These are phyloP conservation scores for Helotiales sp. DNA, from an alignment of 2,329 filamentous ascomycete genomes.

Conservation along the genomic window DNA sequence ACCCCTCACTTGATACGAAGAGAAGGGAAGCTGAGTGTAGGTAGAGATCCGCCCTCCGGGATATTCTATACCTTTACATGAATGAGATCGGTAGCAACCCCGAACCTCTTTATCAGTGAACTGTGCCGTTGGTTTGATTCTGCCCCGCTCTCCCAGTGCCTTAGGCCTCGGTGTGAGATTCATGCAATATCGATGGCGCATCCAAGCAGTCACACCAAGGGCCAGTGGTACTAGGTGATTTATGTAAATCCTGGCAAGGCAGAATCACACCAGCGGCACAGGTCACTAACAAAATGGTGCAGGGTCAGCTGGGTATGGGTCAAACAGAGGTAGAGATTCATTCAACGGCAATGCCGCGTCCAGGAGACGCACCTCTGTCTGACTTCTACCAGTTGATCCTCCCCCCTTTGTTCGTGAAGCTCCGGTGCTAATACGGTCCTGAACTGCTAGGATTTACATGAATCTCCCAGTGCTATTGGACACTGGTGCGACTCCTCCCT, in stretches of 20 bases:
- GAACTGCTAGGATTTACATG: constrained; percentile 12
- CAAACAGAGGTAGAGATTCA: constrained; percentile 9
- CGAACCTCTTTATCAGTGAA: too few species aligned
- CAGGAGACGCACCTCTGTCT: neutral
- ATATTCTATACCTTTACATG: constrained; percentile 15
- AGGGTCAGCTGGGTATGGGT: constrained; percentile 9
- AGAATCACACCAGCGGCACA: constrained; percentile 10
- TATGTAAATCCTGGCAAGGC: constrained; percentile 7
- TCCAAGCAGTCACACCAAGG: constrained; percentile 6
- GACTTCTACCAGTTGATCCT: neutral
- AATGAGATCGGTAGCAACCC: constrained; percentile 9
- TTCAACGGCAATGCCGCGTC: constrained; percentile 10
- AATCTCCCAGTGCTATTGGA: constrained; percentile 13
- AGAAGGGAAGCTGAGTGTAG: constrained; percentile 13
- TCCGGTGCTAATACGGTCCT: constrained; percentile 9
- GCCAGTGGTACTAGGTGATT: constrained; percentile 8
- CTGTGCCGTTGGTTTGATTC: too few species aligned
- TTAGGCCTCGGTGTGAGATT: constrained; percentile 38
- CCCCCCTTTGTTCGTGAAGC: constrained; percentile 8
- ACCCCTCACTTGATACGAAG: constrained; percentile 13
- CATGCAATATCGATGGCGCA: too few species aligned
- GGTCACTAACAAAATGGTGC: constrained; percentile 4
- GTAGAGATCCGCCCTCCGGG: constrained; percentile 9
- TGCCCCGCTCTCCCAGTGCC: too few species aligned
- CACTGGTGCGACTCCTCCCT: constrained; percentile 14